Evolutionary conservation across 257 asterid species (phyloP).

Genomic region (Solanum pennellii): DNA sequence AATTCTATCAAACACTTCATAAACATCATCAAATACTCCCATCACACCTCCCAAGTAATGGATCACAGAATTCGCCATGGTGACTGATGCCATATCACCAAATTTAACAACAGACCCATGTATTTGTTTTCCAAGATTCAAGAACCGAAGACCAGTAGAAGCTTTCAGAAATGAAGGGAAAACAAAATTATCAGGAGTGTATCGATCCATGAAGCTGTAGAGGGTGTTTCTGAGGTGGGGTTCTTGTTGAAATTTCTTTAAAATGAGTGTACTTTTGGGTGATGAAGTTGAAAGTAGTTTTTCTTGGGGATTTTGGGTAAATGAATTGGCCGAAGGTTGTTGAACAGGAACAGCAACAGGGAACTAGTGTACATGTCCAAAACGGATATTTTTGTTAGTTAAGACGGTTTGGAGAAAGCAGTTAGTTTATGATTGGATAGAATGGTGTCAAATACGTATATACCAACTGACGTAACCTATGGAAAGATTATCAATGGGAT

Average conservation of each 20-base stretch:
- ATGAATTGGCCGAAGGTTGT: not conserved
- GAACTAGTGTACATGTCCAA: conserved; percentile 18
- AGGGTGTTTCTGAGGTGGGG: conserved; percentile 19
- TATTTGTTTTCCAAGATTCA: conserved; percentile 55
- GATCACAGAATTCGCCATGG: conserved; percentile 63
- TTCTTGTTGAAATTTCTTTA: conserved; percentile 10
- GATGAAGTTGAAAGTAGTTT: not conserved
- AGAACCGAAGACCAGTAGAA: conserved; percentile 46
- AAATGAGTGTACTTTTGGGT: not conserved
- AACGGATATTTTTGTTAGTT: conserved; percentile 20
- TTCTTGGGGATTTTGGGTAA: not conserved
- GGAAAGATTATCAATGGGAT: conserved; percentile 77
- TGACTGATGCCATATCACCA: conserved; percentile 42
- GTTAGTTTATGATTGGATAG: conserved; percentile 40
- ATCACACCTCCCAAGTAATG: conserved; percentile 50
- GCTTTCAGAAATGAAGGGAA: conserved; percentile 73
- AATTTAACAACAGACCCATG: conserved; percentile 45
- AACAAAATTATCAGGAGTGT: conserved; percentile 67
- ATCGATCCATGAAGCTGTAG: conserved; percentile 48
- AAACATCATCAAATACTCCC: conserved; percentile 26
- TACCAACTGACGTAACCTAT: conserved; percentile 65
- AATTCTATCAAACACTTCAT: conserved; percentile 64
- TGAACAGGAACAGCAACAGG: not conserved
- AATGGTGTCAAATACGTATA: conserved; percentile 53
- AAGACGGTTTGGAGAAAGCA: conserved; percentile 33